Evolutionary conservation across 306 rosid species (phyloP).

Genomic region (Cucurbita pepo): DNA sequence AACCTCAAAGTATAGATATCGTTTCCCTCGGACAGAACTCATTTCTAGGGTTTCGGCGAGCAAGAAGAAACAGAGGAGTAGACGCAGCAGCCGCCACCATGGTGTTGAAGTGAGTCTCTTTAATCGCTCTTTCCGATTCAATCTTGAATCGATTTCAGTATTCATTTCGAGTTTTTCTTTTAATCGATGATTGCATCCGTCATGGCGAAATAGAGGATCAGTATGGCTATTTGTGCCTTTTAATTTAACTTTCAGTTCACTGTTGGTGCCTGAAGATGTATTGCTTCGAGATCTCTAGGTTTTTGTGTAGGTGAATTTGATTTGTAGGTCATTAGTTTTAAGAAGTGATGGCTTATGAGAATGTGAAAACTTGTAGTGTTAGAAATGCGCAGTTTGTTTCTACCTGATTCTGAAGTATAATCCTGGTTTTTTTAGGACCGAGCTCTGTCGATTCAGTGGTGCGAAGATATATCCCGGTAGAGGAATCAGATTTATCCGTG

Average conservation of each 20-base stretch:
- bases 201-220: neutral
- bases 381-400: neutral
- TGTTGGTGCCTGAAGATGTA: neutral
- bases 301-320: neutral
- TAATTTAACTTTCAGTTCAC: neutral
- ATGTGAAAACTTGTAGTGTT: neutral
- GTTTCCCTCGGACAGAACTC: neutral
- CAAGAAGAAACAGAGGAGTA: neutral
- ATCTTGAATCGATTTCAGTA: neutral
- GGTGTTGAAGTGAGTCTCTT: neutral
- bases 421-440: conserved; percentile 23
- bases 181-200: neutral
- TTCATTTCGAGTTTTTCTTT: too few species aligned
- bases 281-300: neutral
- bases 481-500: conserved; percentile 41
- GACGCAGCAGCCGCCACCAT: neutral
- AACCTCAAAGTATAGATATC: neutral
- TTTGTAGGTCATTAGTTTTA: neutral
- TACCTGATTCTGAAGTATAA: neutral
- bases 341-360: neutral
- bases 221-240: neutral
- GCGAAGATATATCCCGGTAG: conserved; percentile 53
- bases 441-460: conserved; percentile 52
- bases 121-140: neutral
- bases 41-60: neutral